These are phyloP conservation scores for Francoa sonchifolia DNA, from an alignment of 441 rosid genomes.

Conservation along the genomic window DNA sequence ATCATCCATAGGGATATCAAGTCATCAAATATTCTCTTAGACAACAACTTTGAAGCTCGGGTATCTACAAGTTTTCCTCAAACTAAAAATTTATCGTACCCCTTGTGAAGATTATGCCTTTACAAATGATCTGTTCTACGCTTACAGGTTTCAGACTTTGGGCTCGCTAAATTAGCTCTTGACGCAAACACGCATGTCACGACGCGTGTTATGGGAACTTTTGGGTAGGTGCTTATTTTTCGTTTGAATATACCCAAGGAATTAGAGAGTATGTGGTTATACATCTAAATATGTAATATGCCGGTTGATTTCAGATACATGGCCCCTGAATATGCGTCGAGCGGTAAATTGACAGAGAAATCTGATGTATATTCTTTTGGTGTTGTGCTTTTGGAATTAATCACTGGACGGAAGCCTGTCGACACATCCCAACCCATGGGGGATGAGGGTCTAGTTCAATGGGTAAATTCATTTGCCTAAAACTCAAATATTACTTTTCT, in stretches of 20 bases:
- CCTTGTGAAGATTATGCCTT: constrained; percentile 12
- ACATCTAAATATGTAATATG: constrained; percentile 5
- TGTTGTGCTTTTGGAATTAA: constrained; percentile 84
- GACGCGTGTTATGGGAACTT: constrained; percentile 97
- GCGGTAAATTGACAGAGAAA: constrained; percentile 92
- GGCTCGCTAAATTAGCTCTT: constrained; percentile 86
- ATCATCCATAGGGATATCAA: constrained; percentile 92
- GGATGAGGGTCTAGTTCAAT: constrained; percentile 94
- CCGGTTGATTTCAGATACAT: constrained; percentile 46
- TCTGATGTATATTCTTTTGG: constrained; percentile 90
- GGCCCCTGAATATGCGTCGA: constrained; percentile 98
- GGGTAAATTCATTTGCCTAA: constrained; percentile 37
- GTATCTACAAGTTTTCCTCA: constrained; percentile 23
- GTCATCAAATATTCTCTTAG: constrained; percentile 89
- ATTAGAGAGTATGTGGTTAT: not conserved
- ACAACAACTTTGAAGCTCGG: constrained; percentile 71
- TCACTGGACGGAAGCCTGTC: constrained; percentile 90
- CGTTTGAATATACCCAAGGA: constrained; percentile 2
- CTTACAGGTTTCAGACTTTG: constrained; percentile 94
- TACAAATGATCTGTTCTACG: constrained; percentile 11
- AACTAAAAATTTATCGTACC: not conserved
- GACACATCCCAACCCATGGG: constrained; percentile 78
- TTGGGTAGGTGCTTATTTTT: constrained; percentile 47
- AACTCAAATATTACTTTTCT: not conserved
- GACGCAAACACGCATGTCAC: constrained; percentile 79